A percentile compares a stretch with the other conserved stretches of the same genome.
Conservation (phyloP, 2,329 filamentous ascomycete species). For the Colletotrichum orchidophilum region DNA sequence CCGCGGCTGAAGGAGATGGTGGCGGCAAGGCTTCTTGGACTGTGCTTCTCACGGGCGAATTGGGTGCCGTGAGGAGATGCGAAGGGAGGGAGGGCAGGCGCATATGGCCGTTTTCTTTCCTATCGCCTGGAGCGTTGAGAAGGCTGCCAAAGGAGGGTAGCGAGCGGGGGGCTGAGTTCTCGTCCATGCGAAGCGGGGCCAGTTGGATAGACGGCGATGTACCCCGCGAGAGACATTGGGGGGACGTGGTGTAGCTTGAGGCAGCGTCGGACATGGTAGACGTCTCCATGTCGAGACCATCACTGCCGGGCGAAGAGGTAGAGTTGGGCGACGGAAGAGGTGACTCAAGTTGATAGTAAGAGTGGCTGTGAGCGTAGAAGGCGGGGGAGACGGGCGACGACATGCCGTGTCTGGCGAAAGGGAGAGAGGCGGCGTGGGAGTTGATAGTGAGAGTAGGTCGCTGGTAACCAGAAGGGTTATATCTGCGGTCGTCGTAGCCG, state of each 20-base stretch:
- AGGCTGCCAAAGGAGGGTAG: conserved; percentile 43
- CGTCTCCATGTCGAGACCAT: conserved; percentile 68
- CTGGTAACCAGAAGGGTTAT: conserved; percentile 6
- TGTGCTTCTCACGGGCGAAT: conserved; percentile 39
- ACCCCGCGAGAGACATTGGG: conserved; percentile 48
- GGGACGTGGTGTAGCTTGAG: conserved; percentile 70
- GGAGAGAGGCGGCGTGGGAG: conserved; percentile 33
- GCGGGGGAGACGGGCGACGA: conserved; percentile 33
- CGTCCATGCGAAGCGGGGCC: conserved; percentile 45
- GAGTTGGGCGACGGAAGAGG: conserved; percentile 49
- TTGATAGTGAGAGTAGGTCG: conserved; percentile 44
- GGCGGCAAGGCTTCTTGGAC: conserved; percentile 14
- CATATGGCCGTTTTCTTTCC: conserved; percentile 15
- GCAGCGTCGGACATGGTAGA: conserved; percentile 77
- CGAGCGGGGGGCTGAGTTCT: conserved; percentile 21
- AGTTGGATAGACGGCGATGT: conserved; percentile 52
- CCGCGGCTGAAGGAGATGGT: conserved; percentile 35
- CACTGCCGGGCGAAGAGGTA: conserved; percentile 61
- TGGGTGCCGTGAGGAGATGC: conserved; percentile 46
- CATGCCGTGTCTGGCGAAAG: conserved; percentile 27
- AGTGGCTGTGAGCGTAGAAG: conserved; percentile 31
- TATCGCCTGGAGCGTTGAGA: conserved; percentile 26
- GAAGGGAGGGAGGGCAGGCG: conserved; percentile 5
- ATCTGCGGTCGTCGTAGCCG: conserved; percentile 35
- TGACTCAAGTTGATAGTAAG: conserved; percentile 42